Base-by-base conservation (phyloP, 768 basidiomycete genomes). In the Podaxis mareebaensis region DNA sequence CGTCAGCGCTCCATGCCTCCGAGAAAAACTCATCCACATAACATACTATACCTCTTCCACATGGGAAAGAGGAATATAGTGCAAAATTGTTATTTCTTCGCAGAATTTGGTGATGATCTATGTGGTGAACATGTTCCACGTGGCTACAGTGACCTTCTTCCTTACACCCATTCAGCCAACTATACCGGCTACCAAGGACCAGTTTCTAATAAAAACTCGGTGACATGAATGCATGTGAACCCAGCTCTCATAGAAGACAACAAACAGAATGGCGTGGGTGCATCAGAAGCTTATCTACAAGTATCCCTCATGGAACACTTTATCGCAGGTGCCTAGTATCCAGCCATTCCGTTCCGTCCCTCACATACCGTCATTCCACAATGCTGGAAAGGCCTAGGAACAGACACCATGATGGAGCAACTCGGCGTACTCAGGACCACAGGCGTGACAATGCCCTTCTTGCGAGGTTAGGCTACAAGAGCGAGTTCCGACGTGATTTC, bases 401-500 rank as follows among this genome's bases (percentile, higher is more conserved):
- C 38, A 39, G 17, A 8, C 54, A 39, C 2, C 8, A 33, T 39
- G 8, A 51, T 17, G 49, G 15, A 15, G 24, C 22, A 51, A 15
- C 12, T 24, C 49, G 39, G 24, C 40, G 15, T 36, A 4, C 36
- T 38, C 49, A 49, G 11, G 22, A 22, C 22, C 58, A 52, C 30
- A 53, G 42, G 3, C 51, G 40, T 8, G 66, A 67, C 22, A 33
- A 65, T 30, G 64, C 56, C 7, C 40, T 67, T 11, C 64, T 67
- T 22, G 85, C 85, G 3, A 67, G 74, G 42, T 78, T 86, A 15
- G 85, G 85, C 3, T 86, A 87, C 69, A 84, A 79, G 72, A 76
- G 78, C 65, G 84, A 85, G 67, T 87, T 86, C 68, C 83, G 71
- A 68, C 80, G 85, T 52, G 84, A 86, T 68, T 87, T 86, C 71